Percentiles rank a stretch among this genome's conserved stretches.
These are phyloP conservation scores for Botrytis fabae DNA, from an alignment of 2,329 filamentous ascomycete species.

Conservation along the genomic window DNA sequence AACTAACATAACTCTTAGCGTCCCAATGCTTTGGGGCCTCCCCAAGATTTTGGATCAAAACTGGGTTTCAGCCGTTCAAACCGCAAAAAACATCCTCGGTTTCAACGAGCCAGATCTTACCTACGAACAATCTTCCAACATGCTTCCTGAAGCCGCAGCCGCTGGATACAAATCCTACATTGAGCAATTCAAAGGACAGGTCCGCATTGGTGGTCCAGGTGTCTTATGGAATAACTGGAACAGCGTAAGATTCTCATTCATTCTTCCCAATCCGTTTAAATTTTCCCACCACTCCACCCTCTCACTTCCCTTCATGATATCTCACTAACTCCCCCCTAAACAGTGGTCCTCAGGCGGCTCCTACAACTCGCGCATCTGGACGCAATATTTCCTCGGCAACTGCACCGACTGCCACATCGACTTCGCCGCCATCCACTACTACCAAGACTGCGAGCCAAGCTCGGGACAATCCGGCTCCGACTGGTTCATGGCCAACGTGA, in stretches of 20 bases:
- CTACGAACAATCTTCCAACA: conserved; percentile 53
- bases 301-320: no score
- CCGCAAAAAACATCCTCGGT: conserved; percentile 56
- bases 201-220: conserved; percentile 46
- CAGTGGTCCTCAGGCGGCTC: conserved; percentile 37
- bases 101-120: conserved; percentile 70
- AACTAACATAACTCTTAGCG: conserved; percentile 34
- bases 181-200: conserved; percentile 45
- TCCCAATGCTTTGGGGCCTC: conserved; percentile 66
- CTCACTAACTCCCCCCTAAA: conserved; percentile 36
- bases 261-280: no score
- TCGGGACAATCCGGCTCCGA: conserved; percentile 36
- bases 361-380: conserved; percentile 45
- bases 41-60: conserved; percentile 44
- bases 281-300: not conserved
- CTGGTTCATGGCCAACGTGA: conserved; percentile 47
- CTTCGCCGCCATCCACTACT: conserved; percentile 49
- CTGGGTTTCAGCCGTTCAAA: conserved; percentile 55
- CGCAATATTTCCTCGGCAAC: conserved; percentile 44
- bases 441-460: conserved; percentile 41
- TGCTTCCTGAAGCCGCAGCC: conserved; percentile 41
- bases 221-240: conserved; percentile 41
- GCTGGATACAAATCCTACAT: conserved; percentile 44
- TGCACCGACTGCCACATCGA: conserved; percentile 47
- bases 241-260: conserved; percentile 1